These are phyloP conservation scores for Monosporascus sp. DNA, from an alignment of 2,329 filamentous ascomycete genomes.

Conservation along the genomic window DNA sequence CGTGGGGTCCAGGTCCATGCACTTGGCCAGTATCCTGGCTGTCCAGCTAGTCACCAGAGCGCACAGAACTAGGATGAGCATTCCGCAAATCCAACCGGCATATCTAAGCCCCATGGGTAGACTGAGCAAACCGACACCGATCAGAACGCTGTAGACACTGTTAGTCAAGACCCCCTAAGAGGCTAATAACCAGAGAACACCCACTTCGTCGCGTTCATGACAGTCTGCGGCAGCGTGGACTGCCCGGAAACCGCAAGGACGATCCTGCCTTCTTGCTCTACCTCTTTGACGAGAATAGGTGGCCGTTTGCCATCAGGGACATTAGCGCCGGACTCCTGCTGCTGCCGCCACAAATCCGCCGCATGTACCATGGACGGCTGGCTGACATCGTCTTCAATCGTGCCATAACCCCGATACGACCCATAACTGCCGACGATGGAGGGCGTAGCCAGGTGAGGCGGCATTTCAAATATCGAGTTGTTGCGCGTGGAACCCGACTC, in stretches of 20 bases:
- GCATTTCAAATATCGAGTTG: constrained; percentile 51
- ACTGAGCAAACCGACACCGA: constrained; percentile 84
- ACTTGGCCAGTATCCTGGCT: constrained; percentile 77
- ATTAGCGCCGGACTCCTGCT: constrained; percentile 44
- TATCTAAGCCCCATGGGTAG: constrained; percentile 84
- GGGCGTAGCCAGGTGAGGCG: constrained; percentile 60
- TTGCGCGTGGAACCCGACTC: constrained; percentile 27
- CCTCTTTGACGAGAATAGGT: constrained; percentile 79
- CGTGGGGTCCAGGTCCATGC: constrained; percentile 77
- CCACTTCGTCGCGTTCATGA: constrained; percentile 90
- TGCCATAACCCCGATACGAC: constrained; percentile 51
- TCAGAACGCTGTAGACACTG: constrained; percentile 54
- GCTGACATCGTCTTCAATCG: constrained; percentile 38
- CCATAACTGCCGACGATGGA: constrained; percentile 69
- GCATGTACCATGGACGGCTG: constrained; percentile 46
- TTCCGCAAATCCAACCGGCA: constrained; percentile 80
- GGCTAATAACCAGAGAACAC: constrained; percentile 5
- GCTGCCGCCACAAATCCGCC: constrained; percentile 46
- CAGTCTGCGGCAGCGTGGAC: constrained; percentile 90
- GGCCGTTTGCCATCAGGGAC: constrained; percentile 56
- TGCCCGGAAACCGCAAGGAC: constrained; percentile 83
- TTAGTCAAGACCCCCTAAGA: constrained; percentile 1
- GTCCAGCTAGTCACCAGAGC: constrained; percentile 80
- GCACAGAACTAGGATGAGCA: constrained; percentile 67
- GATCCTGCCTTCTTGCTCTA: constrained; percentile 82